phyloP scores from a whole-genome alignment of 2,329 filamentous ascomycete genomes.

The Ophiostoma piceae region DNA sequence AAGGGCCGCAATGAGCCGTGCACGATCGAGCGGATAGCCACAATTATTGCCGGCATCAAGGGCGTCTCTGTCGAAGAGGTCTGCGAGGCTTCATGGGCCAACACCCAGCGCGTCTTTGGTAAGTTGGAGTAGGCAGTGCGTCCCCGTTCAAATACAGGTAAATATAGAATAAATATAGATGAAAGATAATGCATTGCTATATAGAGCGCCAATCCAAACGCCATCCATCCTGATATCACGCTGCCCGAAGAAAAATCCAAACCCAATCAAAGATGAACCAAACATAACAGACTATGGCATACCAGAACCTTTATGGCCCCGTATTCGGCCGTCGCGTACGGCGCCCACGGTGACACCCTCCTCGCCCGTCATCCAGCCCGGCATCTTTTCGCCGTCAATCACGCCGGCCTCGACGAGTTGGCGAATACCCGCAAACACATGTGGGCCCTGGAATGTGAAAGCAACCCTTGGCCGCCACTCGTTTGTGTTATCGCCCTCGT shows the following conservation, averaged over 20 bases:
- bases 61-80: slow-evolving; percentile 73
- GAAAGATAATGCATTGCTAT: slow-evolving; percentile 2
- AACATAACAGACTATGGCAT: slow-evolving; percentile 34
- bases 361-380: slow-evolving; percentile 87
- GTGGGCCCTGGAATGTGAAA: slow-evolving; percentile 66
- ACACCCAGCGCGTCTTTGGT: slow-evolving; percentile 74
- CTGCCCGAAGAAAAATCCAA: background rate
- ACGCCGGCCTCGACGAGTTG: slow-evolving; percentile 71
- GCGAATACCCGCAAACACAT: slow-evolving; percentile 76
- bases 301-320: slow-evolving; percentile 52
- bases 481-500: slow-evolving; percentile 23
- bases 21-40: slow-evolving; percentile 79
- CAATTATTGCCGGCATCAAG: slow-evolving; percentile 82
- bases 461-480: slow-evolving; percentile 55
- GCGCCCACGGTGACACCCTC: slow-evolving; percentile 70
- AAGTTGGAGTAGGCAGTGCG: slow-evolving; percentile 20
- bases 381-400: slow-evolving; percentile 72
- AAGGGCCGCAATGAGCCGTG: slow-evolving; percentile 94
- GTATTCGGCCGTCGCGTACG: slow-evolving; percentile 61
- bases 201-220: background rate
- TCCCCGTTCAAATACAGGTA: background rate
- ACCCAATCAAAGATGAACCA: background rate
- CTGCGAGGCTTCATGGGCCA: slow-evolving; percentile 77
- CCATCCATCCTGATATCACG: slow-evolving; percentile 8
- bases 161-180: slow-evolving; percentile 2